Evolutionary conservation across 176 grass and related monocot species (phyloP), one percentile per base, ranked within the genome.

Genomic region (Chloris gayana): DNA sequence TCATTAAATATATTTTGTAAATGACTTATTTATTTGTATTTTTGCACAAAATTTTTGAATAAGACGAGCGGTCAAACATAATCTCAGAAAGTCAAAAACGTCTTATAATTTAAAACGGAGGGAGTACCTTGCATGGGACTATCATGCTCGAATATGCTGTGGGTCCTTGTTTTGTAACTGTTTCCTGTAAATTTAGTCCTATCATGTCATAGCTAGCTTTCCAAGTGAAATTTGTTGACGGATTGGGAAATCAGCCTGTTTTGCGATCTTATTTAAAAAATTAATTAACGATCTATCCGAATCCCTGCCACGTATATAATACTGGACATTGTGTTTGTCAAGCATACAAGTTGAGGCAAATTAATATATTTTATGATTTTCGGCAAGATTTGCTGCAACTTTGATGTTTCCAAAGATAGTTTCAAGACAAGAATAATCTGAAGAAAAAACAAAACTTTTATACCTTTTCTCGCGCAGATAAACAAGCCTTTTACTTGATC

Each of bases 91-190:
- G n/a, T n/a, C n/a, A n/a, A n/a, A n/a, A n/a, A n/a, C n/a, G n/a
- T n/a, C n/a, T n/a, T n/a, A n/a, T n/a, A n/a, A n/a, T n/a, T n/a
- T n/a, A n/a, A n/a, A n/a, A n/a, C n/a, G n/a, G n/a, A n/a, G n/a
- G n/a, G n/a, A n/a, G 67, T 4, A 74, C 32, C 69, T 57, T 74
- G 32, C 24, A 73, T 67, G 33, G 59, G 70, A 17, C 7, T 63
- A 76, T 31, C 57, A 63, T 56, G 57, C 74, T 62, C 37, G 4
- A 14, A 62, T 62, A 35, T 76, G 56, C 17, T 4, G 45, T 47
- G 45, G 45, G 2, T 15, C 45, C 45, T 17, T 47, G 7, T 2
- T 49, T 49, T 21, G 18, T 17, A 53, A 19, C 49, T 21, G 5
- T 53, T 53, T 53, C 18, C 18, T 53, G 49, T 53, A 53, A 53